Base-by-base conservation (phyloP, 129 eudicot species). In the Flaveria robusta region DNA sequence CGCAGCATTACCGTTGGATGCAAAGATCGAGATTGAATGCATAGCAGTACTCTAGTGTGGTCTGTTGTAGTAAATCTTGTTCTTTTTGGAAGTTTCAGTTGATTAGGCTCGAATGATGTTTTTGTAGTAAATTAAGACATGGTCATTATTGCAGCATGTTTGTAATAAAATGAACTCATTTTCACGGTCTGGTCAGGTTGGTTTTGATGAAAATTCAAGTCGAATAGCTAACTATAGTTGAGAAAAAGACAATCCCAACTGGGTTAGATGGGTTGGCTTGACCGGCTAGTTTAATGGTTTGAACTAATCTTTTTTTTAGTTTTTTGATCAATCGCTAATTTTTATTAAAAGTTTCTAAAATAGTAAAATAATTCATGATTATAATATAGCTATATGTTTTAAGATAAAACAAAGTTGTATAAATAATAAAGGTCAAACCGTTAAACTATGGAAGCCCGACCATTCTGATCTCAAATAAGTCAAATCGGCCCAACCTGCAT, bases 1-100 rank as follows among this genome's bases (percentile, higher is more conserved):
- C 22, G 98, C 97, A 75, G 98, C 98, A 62, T 83, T 93, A 63
- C 98, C 98, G 18, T 16, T 90, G 87, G 89, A 84, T 82, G 98
- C 98, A 81, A 87, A 72, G 82, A 86, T 93, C 27, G 98, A 93
- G 76, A 84, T 93, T 14, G 98, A 93, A 63, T 90, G 98, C 89
- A 90, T 93, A 68, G 98, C 98, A 18, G 80, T 23, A 70, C 79
- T 42, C 26, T 16, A 2, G 27, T 34, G 58, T 55, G 68, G 68
- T 77, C 50, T 68, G 12, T 24, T 56, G 65, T 56, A 45, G 60
- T 47, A 63, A 58, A 70, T 74, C 69, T 42, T 72, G 45, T 60
- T 47, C 66, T 20, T 22, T 18, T 31, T 47, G 64, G 51, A 49
- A 22, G 43, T 27, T 19, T 51, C 8, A 23, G 59, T 43, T 59